Evolutionary conservation across 148 eudicot genomes (phyloP).

Genomic region (Rhododendron mucronatum): DNA sequence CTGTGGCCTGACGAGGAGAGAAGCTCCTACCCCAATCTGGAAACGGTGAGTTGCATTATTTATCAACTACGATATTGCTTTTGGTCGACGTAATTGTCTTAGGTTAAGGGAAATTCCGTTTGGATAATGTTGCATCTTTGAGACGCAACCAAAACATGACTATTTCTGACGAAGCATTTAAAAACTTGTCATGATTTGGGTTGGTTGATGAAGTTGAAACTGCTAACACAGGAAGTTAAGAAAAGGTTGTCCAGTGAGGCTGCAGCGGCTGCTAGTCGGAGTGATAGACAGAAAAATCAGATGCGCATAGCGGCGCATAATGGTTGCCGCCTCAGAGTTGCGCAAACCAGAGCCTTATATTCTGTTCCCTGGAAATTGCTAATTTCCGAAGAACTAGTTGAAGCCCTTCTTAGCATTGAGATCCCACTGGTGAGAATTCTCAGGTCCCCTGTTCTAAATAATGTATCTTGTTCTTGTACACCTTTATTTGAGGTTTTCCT

Average conservation of each 20-base stretch:
- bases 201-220: background rate
- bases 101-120: background rate
- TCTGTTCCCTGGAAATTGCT: conserved; percentile 88
- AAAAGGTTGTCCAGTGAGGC: conserved; percentile 79
- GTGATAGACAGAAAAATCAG: conserved; percentile 97
- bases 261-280: conserved; percentile 75
- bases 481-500: background rate
- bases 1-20: conserved; percentile 98
- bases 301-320: conserved; percentile 92
- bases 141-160: background rate
- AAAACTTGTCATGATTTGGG: background rate
- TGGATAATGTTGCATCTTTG: background rate
- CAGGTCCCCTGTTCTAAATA: background rate
- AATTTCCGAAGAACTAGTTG: conserved; percentile 72
- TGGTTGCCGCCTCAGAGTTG: conserved; percentile 93
- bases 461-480: background rate
- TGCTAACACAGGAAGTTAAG: conserved; percentile 68
- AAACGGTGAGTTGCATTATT: conserved; percentile 51
- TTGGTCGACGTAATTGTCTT: background rate
- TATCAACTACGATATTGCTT: background rate
- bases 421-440: conserved; percentile 58
- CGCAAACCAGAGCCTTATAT: conserved; percentile 68
- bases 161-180: background rate
- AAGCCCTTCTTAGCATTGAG: conserved; percentile 63
- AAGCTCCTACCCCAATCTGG: conserved; percentile 82